Base-by-base conservation (phyloP, 2,329 filamentous ascomycete genomes). In the Thermothelomyces thermophilus region DNA sequence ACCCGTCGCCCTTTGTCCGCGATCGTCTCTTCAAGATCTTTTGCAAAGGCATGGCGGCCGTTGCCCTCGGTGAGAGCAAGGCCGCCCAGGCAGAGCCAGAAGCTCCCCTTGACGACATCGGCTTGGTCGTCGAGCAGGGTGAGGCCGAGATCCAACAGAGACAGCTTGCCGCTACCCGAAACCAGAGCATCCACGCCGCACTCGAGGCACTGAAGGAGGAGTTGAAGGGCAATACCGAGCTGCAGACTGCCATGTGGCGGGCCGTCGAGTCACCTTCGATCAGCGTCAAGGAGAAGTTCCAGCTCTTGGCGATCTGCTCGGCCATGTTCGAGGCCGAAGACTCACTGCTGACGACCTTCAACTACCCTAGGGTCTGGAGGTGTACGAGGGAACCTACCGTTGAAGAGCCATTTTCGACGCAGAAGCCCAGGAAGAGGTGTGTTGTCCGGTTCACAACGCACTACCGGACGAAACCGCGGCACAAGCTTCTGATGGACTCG, bases 1-100 rank as follows among this genome's bases (percentile, higher is more conserved):
- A 85, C 62, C 70, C 72, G 19, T 86, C 83, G 1, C 80, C 82
- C 0, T 84, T 74, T 58, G 75, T 84, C 5, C 78, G 83, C 35
- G 73, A 74, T 50, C 73, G 71, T 51, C 72, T 85, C 13, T 82
- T 83, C 57, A 75, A 80, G 54, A 70, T 75, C 7, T 74, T 85
- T 53, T 76, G 74, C 37, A 69, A 72, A 19, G 83, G 82, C 4
- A 67, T 86, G 35, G 83, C 80, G 3, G 73, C 75, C 20, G 75
- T 86, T 50, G 83, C 82, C 2, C 77, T 84, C 60, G 82, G 81
- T 31, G 80, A 85, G 56, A 70, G 75, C 51, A 67, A 64, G 43
- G 47, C 58, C 8, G 58, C 60, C 24, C 62, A 66, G 49, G 55
- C 58, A 8, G 55, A 51, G 24, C 48, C 43, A 13, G 58, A 49